Percentiles rank a stretch among this genome's conserved stretches.
Evolutionary conservation across 805 yeast genomes (phyloP).

Genomic region (Hyphopichia homilentoma): DNA sequence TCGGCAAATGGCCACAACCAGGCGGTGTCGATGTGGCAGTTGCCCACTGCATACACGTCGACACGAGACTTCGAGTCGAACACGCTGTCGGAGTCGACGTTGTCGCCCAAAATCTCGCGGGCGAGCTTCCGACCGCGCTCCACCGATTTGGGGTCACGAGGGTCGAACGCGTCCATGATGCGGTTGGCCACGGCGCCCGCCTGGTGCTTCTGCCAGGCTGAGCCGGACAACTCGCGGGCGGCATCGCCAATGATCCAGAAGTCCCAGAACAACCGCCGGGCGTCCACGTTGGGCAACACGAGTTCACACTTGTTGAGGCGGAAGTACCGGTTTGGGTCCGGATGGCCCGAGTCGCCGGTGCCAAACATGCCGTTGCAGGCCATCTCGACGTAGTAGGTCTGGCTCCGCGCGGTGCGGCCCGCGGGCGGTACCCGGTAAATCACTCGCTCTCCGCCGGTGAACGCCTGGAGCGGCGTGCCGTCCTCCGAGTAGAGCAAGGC

Average conservation of each 20-base stretch:
- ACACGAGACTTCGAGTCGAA: slow-evolving; percentile 41
- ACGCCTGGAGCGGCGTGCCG: slow-evolving; percentile 76
- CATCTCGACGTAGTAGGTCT: slow-evolving; percentile 77
- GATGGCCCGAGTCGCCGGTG: slow-evolving; percentile 53
- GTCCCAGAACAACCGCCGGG: slow-evolving; percentile 73
- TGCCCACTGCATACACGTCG: slow-evolving; percentile 83
- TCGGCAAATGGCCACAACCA: slow-evolving; percentile 99
- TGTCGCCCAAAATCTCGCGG: slow-evolving; percentile 56
- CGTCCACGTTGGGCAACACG: slow-evolving; percentile 75
- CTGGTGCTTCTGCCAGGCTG: slow-evolving; percentile 72
- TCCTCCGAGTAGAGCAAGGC: slow-evolving; percentile 68
- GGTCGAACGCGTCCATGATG: slow-evolving; percentile 83
- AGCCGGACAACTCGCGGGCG: slow-evolving; percentile 75
- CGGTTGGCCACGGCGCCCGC: slow-evolving; percentile 78
- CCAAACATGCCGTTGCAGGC: slow-evolving; percentile 97
- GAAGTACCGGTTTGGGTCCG: slow-evolving; percentile 71
- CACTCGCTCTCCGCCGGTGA: slow-evolving; percentile 79
- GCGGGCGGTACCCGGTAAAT: slow-evolving; percentile 67
- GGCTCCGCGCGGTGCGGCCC: slow-evolving; percentile 47
- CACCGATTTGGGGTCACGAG: slow-evolving; percentile 56
- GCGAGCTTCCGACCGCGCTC: slow-evolving; percentile 65
- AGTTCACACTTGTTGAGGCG: slow-evolving; percentile 67
- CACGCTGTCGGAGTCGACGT: slow-evolving; percentile 64
- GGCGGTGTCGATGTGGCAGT: slow-evolving; percentile 97
- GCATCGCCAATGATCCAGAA: slow-evolving; percentile 90